These are phyloP conservation scores for Suillus occidentalis DNA, from an alignment of 768 basidiomycete species.

Conservation along the genomic window DNA sequence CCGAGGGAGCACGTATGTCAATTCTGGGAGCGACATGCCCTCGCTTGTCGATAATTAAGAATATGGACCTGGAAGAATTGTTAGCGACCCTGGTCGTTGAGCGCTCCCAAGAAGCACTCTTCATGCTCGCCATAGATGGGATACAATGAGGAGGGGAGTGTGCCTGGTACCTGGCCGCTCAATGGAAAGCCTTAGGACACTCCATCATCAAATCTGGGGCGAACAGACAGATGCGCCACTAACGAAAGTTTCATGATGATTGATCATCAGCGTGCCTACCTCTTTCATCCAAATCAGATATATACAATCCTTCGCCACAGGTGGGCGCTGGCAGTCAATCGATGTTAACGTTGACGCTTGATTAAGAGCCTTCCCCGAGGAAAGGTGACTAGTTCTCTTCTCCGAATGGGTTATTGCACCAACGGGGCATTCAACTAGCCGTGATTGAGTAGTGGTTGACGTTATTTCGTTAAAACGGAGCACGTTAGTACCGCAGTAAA, in stretches of 20 bases:
- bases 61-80: background rate
- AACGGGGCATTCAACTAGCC: background rate
- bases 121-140: no score
- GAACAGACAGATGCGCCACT: background rate
- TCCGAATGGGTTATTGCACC: background rate
- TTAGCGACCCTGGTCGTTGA: background rate
- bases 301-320: background rate
- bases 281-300: background rate
- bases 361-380: background rate
- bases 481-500: background rate
- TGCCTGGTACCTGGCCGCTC: background rate
- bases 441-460: background rate
- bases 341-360: no score
- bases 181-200: background rate
- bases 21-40: conserved; percentile 27
- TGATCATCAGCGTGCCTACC: background rate
- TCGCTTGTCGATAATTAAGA: conserved; percentile 22
- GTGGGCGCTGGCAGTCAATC: no score
- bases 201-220: background rate
- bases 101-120: background rate
- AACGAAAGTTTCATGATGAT: background rate
- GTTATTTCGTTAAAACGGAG: background rate
- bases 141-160: background rate
- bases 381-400: background rate
- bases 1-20: conserved; percentile 26